Evolutionary conservation across 2,329 filamentous ascomycete genomes (phyloP), one percentile per base, ranked within the genome.

Genomic region (Xenoacremonium recifei): DNA sequence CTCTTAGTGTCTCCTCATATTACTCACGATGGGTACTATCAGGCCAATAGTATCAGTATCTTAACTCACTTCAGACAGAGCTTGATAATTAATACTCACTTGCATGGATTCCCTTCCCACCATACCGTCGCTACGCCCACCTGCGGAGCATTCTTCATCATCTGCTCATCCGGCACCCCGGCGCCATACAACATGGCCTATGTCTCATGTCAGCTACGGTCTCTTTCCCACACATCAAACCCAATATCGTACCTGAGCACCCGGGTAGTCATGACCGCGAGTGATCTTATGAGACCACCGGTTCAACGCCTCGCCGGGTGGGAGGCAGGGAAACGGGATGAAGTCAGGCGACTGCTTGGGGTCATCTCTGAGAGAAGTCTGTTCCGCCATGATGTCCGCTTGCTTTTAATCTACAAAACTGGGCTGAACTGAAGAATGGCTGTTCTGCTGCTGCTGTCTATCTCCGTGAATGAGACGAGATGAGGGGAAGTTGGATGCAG

Each of bases 81-180:
- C 10, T 10, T 33, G 23, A 15, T 13, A 7, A 15, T 36, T 10
- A n/a, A 21, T 7, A 76, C 84, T 69, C 67, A 88, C 84, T 96
- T 96, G 81, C 91, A 96, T 27, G 92, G 89, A 63, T 96, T 96
- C 20, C 92, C 92, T 68, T 96, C 90, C 91, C 91, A 97, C 91
- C 91, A 96, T 4, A 96, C 88, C 5, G 87, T 90, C 6, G 90
- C 86, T 60, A 96, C 82, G 44, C 92, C 92, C 19, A 97, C 87
- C 50, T 97, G 92, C 11, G 92, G 89, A 39, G 87, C 86, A 43
- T 79, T 92, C 69, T 92, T 91, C 88, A 97, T 95, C 59, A 84
- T 82, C 42, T 93, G 75, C 57, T 82, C 77, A 60, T 89, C 80
- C 2, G 90, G 88, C 23, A 97, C 87, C 18, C 92, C 92, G 7